Conservation (phyloP, 2,329 filamentous ascomycete genomes). For the Paracorniculantispora psalliotae region DNA sequence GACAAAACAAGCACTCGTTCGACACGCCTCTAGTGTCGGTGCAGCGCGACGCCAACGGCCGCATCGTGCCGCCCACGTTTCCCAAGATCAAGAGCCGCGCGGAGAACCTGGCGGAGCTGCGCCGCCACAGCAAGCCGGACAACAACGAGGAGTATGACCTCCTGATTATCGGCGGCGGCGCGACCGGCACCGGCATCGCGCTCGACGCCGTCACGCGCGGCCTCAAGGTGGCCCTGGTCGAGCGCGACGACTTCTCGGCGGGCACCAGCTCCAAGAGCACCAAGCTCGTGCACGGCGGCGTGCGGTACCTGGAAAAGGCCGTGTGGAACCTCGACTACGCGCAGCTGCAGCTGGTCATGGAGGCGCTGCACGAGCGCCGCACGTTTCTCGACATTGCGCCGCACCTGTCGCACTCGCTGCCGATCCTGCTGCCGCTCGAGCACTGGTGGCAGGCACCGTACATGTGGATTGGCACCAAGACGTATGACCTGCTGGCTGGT, state of each 20-base stretch:
- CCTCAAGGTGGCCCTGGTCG: conserved; percentile 73
- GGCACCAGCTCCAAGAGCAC: conserved; percentile 85
- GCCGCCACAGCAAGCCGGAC: conserved; percentile 30
- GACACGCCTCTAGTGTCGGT: conserved; percentile 29
- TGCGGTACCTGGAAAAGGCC: conserved; percentile 81
- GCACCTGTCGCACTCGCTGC: conserved; percentile 74
- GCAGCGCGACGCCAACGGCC: conserved; percentile 31
- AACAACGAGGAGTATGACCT: conserved; percentile 64
- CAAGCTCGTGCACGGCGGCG: conserved; percentile 80
- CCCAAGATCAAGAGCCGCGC: conserved; percentile 29
- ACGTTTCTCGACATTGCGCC: conserved; percentile 81
- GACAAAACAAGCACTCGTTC: conserved; percentile 25
- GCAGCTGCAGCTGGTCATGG: conserved; percentile 75
- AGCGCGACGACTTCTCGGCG: conserved; percentile 76
- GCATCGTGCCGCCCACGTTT: conserved; percentile 35
- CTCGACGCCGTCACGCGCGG: conserved; percentile 76
- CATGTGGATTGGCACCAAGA: conserved; percentile 67
- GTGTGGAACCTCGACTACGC: conserved; percentile 81
- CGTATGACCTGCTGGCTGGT: conserved; percentile 76
- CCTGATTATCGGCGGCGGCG: conserved; percentile 72
- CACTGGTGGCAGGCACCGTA: conserved; percentile 81
- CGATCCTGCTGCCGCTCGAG: conserved; percentile 77
- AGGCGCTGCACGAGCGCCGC: conserved; percentile 75
- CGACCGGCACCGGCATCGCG: conserved; percentile 75
- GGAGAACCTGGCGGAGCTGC: conserved; percentile 37